Evolutionary conservation across 2,329 filamentous ascomycete genomes (phyloP), one percentile per base, ranked within the genome.

Genomic region (Seiridium unicorne): DNA sequence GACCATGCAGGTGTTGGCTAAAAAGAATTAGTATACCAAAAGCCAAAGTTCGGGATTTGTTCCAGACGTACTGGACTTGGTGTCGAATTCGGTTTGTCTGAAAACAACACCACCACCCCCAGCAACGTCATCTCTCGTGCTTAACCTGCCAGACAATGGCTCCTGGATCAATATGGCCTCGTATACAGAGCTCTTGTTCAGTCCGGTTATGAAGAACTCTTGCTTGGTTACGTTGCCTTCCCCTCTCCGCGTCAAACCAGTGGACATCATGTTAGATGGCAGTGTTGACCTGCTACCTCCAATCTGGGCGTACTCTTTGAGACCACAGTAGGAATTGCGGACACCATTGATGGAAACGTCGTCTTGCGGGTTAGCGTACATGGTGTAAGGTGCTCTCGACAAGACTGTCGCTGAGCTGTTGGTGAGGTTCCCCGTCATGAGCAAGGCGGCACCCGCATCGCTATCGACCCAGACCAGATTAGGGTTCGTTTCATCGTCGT

Each of bases 391-490:
- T 13, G 84, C 81, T 0, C 77, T 75, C 57, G 69, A 80, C 67
- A 89, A 80, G 35, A 84, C 69, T 61, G 83, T 80, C 10, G 87
- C 77, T 1, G 78, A 73, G 2, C 76, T 76, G 55, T 78, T 77
- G 1, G 89, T 93, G 54, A 93, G 76, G 67, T 93, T 89, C 57
- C 87, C 82, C 0, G 93, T 96, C 49, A 90, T 88, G 47, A 99
- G 81, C 34, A 99, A 79, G 2, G 92, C 90, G 2, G 92, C 89
- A 36, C 82, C 84, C 48, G 86, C 88, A 73, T 98, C 95, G 32
- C 91, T 92, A 70, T 98, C 95, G 57, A 97, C 86, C 76, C 93
- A 90, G 66, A 87, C 84, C 6, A 97, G 79, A 64, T 89, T 84
- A 0, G 85, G 78, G 26, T 79, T 71, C 1, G 73, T 68, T 10